Conservation (phyloP, 2,329 filamentous ascomycete species). For the Monosporascus ibericus region DNA sequence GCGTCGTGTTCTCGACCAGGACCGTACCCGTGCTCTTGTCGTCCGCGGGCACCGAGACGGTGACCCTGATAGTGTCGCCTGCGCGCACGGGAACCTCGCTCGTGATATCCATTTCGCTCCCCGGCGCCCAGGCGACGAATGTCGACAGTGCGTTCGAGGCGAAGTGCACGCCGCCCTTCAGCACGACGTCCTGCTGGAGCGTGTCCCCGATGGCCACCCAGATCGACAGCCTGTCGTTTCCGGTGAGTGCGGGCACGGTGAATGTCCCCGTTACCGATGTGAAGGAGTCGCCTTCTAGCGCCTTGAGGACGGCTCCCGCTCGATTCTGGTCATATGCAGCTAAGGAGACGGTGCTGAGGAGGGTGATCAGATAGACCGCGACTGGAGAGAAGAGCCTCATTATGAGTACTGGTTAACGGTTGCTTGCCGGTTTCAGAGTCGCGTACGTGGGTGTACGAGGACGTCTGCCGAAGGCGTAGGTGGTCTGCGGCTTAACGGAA, state of each 20-base stretch:
- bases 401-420: not conserved
- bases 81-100: slow-evolving; percentile 5
- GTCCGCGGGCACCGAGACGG: slow-evolving; percentile 3
- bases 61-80: slow-evolving; percentile 8
- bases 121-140: slow-evolving; percentile 8
- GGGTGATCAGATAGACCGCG: not conserved
- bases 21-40: slow-evolving; percentile 8
- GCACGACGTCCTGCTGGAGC: slow-evolving; percentile 8
- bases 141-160: slow-evolving; percentile 3
- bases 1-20: slow-evolving; percentile 8
- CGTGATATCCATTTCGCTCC: slow-evolving; percentile 6
- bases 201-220: slow-evolving; percentile 12
- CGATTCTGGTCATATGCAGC: slow-evolving; percentile 11
- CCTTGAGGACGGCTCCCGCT: slow-evolving; percentile 10
- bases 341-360: slow-evolving; percentile 1
- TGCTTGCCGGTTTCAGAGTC: not conserved
- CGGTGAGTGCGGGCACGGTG: slow-evolving; percentile 7
- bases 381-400: slow-evolving; percentile 3
- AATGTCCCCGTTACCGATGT: slow-evolving; percentile 9
- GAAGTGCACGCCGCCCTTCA: slow-evolving; percentile 10
- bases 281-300: slow-evolving; percentile 6
- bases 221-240: slow-evolving; percentile 5
- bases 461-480: not conserved
- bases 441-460: not conserved
- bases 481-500: not conserved